Base-by-base conservation (phyloP, 768 basidiomycete genomes). In the Collybiopsis confluens region DNA sequence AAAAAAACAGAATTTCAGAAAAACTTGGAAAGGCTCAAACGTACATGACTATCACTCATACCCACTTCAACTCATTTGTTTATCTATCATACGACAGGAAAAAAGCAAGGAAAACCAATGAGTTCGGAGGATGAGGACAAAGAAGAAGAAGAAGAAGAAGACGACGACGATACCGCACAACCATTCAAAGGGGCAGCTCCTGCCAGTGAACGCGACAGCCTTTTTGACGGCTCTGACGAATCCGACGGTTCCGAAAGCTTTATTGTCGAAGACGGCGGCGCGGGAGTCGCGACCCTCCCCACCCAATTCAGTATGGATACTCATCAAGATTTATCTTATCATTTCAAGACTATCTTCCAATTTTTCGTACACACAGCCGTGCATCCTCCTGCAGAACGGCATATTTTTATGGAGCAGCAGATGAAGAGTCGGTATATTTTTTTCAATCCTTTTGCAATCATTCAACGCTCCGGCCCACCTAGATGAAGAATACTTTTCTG, bases 271-370 rank as follows among this genome's bases (percentile, higher is more conserved):
- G 88, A 91, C 57, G 83, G 86, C 55, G 73, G 65, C 7, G 65
- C 55, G 23, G 70, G 62, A 0, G 62, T 65, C 3, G 67, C 78
- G 18, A 68, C 76, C 33, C 73, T 92, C n/a, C 91, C 90, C 8
- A 74, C 75, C 48, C 81, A 86, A 61, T 96, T 91, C 70, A 92
- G 90, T 66, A 84, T 89, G 83, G 79, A 79, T 52, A 76, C 84
- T 1, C 85, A 88, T 64, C 83, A 92, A 63, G 87, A 90, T 60
- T 73, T 88, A 18, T 71, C 79, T 13, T 80, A 87, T 57, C 88
- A 92, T 57, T 92, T 92, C 79, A 93, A 92, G 70, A 85, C 88
- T 36, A 76, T 93, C 41, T 92, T 90, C 59, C 92, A 96, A 63
- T 79, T 93, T 26, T 89, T 93, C 58, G 88, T 93, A 11, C 85